Evolutionary conservation across 2,329 filamentous ascomycete species (phyloP).

Genomic region (Hypoxylon sp.): DNA sequence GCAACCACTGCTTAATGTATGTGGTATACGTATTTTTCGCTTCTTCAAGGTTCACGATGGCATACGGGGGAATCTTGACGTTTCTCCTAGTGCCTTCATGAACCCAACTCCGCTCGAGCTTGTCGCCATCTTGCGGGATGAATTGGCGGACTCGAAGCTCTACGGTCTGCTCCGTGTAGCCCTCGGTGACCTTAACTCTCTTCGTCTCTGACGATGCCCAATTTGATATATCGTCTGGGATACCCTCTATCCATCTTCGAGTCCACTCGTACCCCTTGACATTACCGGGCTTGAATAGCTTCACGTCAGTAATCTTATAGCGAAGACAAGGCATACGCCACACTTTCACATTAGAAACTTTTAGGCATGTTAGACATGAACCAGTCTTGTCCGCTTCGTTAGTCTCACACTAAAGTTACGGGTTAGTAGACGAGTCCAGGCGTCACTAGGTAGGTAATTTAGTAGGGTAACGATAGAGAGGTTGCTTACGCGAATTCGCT

Average conservation of each 20-base stretch:
- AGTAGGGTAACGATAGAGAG: neutral
- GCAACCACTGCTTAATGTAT: conserved; percentile 66
- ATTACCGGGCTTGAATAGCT: conserved; percentile 71
- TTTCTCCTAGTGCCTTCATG: conserved; percentile 61
- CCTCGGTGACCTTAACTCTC: conserved; percentile 67
- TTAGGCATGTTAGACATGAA: conserved; percentile 69
- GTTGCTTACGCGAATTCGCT: conserved; percentile 70
- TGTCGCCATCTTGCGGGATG: conserved; percentile 69
- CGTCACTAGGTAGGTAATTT: conserved; percentile 9
- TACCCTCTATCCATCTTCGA: conserved; percentile 69
- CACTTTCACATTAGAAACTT: conserved; percentile 65
- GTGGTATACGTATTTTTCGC: conserved; percentile 64
- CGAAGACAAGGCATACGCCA: conserved; percentile 71
- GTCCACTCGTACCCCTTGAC: conserved; percentile 74
- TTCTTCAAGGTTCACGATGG: conserved; percentile 69
- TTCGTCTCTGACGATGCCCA: conserved; percentile 69
- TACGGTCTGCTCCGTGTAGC: conserved; percentile 65
- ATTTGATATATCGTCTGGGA: conserved; percentile 68
- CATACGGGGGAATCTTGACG: conserved; percentile 69
- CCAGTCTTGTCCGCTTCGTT: conserved; percentile 64
- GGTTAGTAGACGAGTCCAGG: conserved; percentile 36
- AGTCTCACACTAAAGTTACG: conserved; percentile 64
- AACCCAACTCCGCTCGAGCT: conserved; percentile 69
- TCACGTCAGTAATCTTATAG: conserved; percentile 73
- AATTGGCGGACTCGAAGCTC: conserved; percentile 69